A percentile compares a stretch with the other conserved stretches of the same genome.
phyloP scores from a whole-genome alignment of 2,329 filamentous ascomycete species.

The Chrysosporium keratinophilum region DNA sequence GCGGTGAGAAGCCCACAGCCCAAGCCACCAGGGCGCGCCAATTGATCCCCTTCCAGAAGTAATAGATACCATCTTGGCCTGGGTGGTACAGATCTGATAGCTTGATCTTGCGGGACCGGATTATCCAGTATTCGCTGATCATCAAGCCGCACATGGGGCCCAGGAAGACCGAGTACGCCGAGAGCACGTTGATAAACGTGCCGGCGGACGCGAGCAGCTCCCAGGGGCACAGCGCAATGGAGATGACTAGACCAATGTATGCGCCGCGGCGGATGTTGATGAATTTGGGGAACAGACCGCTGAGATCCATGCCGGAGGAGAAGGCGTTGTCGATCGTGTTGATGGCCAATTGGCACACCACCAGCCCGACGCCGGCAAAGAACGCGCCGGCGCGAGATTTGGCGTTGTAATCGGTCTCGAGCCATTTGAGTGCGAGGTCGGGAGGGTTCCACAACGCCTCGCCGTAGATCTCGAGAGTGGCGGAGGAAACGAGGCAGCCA shows the following conservation, averaged over 20 bases:
- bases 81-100: slow-evolving; percentile 37
- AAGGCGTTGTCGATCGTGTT: slow-evolving; percentile 39
- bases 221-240: slow-evolving; percentile 36
- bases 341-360: slow-evolving; percentile 38
- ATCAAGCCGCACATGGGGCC: slow-evolving; percentile 32
- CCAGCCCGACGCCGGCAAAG: slow-evolving; percentile 38
- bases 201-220: slow-evolving; percentile 39
- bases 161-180: slow-evolving; percentile 38
- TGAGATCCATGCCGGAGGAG: slow-evolving; percentile 46
- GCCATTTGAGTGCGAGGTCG: slow-evolving; percentile 32
- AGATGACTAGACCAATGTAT: slow-evolving; percentile 29
- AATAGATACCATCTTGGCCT: slow-evolving; percentile 32
- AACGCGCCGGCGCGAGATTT: slow-evolving; percentile 37
- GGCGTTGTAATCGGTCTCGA: slow-evolving; percentile 25
- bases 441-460: slow-evolving; percentile 37
- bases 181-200: slow-evolving; percentile 41
- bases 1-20: slow-evolving; percentile 8
- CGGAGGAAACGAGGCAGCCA: slow-evolving; percentile 31
- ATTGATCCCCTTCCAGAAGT: slow-evolving; percentile 37
- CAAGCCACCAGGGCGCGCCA: slow-evolving; percentile 31
- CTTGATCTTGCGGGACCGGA: slow-evolving; percentile 33
- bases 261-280: slow-evolving; percentile 48
- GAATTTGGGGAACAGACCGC: slow-evolving; percentile 43
- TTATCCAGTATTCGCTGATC: slow-evolving; percentile 26
- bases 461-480: slow-evolving; percentile 26